phyloP scores from a whole-genome alignment of 1,284 basidiomycete species.

The Ceratobasidium sp. region DNA sequence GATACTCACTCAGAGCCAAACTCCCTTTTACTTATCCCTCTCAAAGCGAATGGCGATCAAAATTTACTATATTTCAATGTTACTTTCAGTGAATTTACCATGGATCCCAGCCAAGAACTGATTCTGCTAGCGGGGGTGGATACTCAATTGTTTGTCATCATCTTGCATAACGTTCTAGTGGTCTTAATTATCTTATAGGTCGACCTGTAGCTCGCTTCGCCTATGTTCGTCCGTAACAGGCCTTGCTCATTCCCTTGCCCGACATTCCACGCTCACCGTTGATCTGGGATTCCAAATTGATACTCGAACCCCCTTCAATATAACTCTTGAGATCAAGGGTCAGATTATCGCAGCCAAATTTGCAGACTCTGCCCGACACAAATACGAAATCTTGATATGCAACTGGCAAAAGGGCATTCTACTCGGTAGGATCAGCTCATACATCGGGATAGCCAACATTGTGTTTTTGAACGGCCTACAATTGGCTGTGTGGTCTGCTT shows the following conservation, averaged over 20 bases:
- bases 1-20: background rate
- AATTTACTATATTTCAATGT: background rate
- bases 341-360: slow-evolving; percentile 9
- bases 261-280: background rate
- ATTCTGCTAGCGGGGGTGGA: background rate
- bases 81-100: background rate
- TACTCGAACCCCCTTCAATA: background rate
- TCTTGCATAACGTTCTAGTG: background rate
- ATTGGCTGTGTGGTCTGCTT: slow-evolving; percentile 1
- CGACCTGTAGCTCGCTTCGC: background rate
- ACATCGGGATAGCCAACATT: background rate
- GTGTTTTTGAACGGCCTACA: background rate
- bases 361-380: background rate
- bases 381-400: slow-evolving; percentile 30
- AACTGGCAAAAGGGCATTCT: slow-evolving; percentile 14
- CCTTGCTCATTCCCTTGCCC: background rate
- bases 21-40: background rate
- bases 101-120: background rate
- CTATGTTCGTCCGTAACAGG: slow-evolving; percentile 1
- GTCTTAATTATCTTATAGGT: background rate
- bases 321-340: slow-evolving; percentile 10
- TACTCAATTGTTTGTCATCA: background rate
- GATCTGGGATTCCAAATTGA: background rate
- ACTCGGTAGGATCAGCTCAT: background rate
- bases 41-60: background rate